Conservation (phyloP, 2,329 filamentous ascomycete genomes). For the Ascochyta fabae region DNA sequence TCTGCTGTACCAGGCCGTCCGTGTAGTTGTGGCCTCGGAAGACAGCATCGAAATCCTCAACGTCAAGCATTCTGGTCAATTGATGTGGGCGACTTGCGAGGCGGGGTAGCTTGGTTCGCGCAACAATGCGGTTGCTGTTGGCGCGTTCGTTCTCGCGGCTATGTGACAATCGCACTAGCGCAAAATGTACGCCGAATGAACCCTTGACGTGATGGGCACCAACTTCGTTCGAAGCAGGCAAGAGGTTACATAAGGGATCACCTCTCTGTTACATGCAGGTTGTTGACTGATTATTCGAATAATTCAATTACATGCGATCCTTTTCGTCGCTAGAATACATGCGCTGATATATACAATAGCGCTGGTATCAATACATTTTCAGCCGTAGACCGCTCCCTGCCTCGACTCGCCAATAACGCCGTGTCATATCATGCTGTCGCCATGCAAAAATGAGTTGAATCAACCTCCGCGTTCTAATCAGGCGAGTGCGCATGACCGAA, state of each 20-base stretch:
- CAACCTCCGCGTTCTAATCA: constrained; percentile 7
- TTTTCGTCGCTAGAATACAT: constrained; percentile 18
- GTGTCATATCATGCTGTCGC: constrained; percentile 11
- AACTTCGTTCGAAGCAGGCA: not conserved
- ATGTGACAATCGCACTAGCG: constrained; percentile 12
- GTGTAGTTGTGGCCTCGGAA: constrained; percentile 57
- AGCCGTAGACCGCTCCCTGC: constrained; percentile 16
- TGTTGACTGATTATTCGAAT: not conserved
- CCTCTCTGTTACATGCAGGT: not conserved
- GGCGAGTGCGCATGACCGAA: constrained; percentile 7
- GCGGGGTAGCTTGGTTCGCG: constrained; percentile 3
- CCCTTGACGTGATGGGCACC: not conserved
- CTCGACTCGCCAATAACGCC: constrained; percentile 19
- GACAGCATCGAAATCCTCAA: constrained; percentile 70
- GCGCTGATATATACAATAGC: constrained; percentile 12
- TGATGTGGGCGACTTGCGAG: not conserved
- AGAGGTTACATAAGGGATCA: not conserved
- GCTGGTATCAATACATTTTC: constrained; percentile 19
- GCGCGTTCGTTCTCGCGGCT: constrained; percentile 13
- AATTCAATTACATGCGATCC: constrained; percentile 6
- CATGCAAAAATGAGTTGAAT: constrained; percentile 23
- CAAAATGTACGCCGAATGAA: not conserved
- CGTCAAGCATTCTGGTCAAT: constrained; percentile 62
- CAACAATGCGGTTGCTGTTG: constrained; percentile 7
- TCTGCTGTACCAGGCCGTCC: constrained; percentile 57